Evolutionary conservation across 345 rosid genomes (phyloP), one percentile per base, ranked within the genome.

Genomic region (Sonneratia caseolaris): DNA sequence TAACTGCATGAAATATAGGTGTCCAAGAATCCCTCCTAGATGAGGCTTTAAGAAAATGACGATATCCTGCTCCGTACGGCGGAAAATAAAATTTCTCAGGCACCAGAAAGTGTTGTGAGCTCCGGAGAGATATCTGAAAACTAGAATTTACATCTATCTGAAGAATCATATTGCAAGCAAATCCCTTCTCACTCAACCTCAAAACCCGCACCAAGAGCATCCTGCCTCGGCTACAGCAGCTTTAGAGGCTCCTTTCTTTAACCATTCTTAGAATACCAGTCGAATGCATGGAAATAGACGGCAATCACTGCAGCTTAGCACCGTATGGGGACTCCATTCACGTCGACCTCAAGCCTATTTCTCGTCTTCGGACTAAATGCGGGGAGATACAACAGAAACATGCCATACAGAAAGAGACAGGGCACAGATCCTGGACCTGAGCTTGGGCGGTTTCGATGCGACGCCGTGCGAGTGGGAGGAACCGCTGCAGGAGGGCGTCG

Each of bases 361-460:
- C 64, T 1, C 14, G 3, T n/a, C 32, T 57, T 22, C 64, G 11
- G 14, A n/a, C 64, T 22, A 9, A 57, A 21, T 57, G 64, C 64
- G 7, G 35, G 15, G 51, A 7, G 32, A 57, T 57, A n/a, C 64
- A 5, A 53, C 59, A 57, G 64, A n/a, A 22, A 57, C 64, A 57
- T 47, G 51, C 15, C 14, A 9, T 13, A n/a, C 62, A 22, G 11
- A n/a, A 22, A 57, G 64, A 57, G 22, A 70, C 5, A 10, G 51
- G 76, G 66, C 48, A 75, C 51, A 71, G 37, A 66, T 40, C 22
- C 69, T 68, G 1, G 68, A 93, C 98, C 96, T 95, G 99, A 73
- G 97, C 98, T 76, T 95, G 99, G 72, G 99, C 99, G 7, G 99
- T 95, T 82, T 95, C 98, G 74, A 95, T 95, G 74, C 97, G 96